Conservation (phyloP, 768 basidiomycete genomes). For the Auriculariales sp. region DNA sequence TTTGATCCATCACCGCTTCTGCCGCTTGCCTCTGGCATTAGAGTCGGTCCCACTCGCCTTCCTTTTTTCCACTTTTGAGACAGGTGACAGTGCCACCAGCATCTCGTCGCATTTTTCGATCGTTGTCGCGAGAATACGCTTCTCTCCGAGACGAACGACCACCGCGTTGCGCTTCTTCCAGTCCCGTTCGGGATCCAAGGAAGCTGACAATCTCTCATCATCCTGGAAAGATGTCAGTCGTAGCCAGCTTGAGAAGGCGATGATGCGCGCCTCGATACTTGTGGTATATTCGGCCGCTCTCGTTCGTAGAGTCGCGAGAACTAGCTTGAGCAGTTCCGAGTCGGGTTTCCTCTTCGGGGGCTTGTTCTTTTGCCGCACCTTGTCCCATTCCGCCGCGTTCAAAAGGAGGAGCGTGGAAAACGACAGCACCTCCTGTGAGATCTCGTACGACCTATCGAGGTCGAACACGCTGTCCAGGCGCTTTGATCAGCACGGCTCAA, state of each 20-base stretch:
- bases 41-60: no score
- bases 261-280: constrained; percentile 35
- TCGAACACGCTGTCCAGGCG: constrained; percentile 32
- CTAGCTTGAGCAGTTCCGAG: constrained; percentile 27
- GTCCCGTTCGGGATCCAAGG: not conserved
- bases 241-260: not conserved
- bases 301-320: constrained; percentile 31
- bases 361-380: constrained; percentile 43
- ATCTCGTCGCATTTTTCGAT: constrained; percentile 8
- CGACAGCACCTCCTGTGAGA: constrained; percentile 45
- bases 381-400: constrained; percentile 41
- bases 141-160: constrained; percentile 69
- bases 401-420: constrained; percentile 51
- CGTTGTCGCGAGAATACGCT: constrained; percentile 37
- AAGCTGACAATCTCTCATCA: constrained; percentile 25
- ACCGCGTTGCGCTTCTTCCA: constrained; percentile 43
- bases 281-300: constrained; percentile 45
- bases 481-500: constrained; percentile 4
- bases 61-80: not conserved
- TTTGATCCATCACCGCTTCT: no score
- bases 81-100: not conserved
- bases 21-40: no score
- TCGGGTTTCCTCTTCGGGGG: constrained; percentile 62
- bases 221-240: constrained; percentile 20
- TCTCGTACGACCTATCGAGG: constrained; percentile 33